These are phyloP conservation scores for Cyclostephanos tholiformis DNA, from an alignment of 108 stramenopile genomes.

Conservation along the genomic window DNA sequence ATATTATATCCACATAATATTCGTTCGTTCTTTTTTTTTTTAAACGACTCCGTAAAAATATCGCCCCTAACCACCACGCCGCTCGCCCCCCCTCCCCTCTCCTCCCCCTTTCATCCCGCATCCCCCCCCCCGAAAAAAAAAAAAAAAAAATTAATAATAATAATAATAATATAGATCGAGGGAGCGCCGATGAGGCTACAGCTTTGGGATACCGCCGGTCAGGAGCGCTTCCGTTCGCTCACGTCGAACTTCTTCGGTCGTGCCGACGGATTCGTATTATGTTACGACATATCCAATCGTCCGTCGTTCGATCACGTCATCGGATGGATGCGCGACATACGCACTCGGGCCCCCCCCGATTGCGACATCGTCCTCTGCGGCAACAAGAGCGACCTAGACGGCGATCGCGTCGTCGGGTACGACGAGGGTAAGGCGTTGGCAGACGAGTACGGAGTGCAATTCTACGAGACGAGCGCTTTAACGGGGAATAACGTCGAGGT, in stretches of 20 bases:
- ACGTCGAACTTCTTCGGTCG: constrained; percentile 95
- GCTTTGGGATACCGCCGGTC: constrained; percentile 96
- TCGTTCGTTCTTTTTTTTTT: no score
- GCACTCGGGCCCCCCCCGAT: constrained; percentile 88
- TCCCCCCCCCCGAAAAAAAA: no score
- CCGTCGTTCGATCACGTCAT: constrained; percentile 92
- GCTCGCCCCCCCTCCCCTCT: no score
- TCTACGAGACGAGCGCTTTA: constrained; percentile 96
- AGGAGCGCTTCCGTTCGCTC: constrained; percentile 92
- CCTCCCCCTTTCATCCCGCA: background rate
- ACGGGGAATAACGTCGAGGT: constrained; percentile 92
- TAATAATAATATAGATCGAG: constrained; percentile 78
- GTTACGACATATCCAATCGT: constrained; percentile 89
- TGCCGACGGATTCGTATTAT: constrained; percentile 92
- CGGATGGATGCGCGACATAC: constrained; percentile 93
- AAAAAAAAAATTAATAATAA: no score
- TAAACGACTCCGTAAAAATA: no score
- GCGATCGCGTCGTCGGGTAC: constrained; percentile 73
- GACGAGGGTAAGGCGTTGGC: constrained; percentile 90
- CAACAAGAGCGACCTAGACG: constrained; percentile 87
- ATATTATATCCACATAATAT: no score
- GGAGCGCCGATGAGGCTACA: constrained; percentile 87
- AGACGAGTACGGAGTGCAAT: constrained; percentile 92
- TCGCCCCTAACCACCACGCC: no score
- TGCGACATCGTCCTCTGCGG: constrained; percentile 88